phyloP scores from a whole-genome alignment of 2,329 filamentous ascomycete genomes.

The Colletotrichum lentis region DNA sequence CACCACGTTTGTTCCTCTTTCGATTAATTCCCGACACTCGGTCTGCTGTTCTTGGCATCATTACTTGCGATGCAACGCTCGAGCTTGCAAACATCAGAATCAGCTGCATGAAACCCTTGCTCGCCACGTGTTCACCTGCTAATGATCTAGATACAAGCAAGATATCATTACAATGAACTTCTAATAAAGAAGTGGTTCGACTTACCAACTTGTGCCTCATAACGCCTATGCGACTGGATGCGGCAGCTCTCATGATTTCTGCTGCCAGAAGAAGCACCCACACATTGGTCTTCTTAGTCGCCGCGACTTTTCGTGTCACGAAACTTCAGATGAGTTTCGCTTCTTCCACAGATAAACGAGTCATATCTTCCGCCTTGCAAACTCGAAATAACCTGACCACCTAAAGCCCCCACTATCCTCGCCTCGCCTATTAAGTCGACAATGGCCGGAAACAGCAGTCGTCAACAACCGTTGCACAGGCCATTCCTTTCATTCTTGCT shows the following conservation, averaged over 20 bases:
- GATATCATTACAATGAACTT: too few relatives aligned
- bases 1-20: neutral
- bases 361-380: conserved; percentile 18
- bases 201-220: neutral
- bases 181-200: neutral
- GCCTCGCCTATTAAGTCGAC: conserved; percentile 1
- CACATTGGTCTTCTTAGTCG: conserved; percentile 1
- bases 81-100: neutral
- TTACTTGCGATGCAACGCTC: neutral
- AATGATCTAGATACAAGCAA: neutral
- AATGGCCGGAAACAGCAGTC: conserved; percentile 2
- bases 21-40: neutral
- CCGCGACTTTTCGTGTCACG: conserved; percentile 33
- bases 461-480: neutral
- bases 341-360: conserved; percentile 28
- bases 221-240: neutral
- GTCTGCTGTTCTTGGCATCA: neutral
- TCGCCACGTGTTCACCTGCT: neutral
- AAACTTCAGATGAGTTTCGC: conserved; percentile 36
- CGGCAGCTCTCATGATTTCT: too few relatives aligned
- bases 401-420: neutral
- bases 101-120: neutral
- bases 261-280: conserved; percentile 1
- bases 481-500: conserved; percentile 6
- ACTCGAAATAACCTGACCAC: neutral